phyloP scores from a whole-genome alignment of 2,329 filamentous ascomycete species.

The Penicillium sp. region DNA sequence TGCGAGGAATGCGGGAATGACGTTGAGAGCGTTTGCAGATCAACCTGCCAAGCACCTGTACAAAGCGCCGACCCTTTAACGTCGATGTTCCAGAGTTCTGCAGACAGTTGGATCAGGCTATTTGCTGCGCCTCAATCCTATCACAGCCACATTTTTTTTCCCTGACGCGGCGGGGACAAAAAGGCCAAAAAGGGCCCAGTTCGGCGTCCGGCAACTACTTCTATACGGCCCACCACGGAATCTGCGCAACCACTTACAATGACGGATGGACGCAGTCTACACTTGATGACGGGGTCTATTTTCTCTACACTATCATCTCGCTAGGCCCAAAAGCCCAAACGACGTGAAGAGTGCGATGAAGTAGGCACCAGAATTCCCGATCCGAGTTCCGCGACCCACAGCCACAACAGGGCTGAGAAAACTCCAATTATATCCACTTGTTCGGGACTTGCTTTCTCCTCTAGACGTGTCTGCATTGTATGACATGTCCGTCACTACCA shows the following conservation, averaged over 20 bases:
- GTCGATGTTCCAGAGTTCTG: not conserved
- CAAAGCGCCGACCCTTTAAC: no score
- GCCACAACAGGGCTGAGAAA: slow-evolving; percentile 1
- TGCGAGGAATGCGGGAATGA: slow-evolving; percentile 21
- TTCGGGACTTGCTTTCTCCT: not conserved
- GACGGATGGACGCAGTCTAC: no score
- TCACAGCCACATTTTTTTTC: slow-evolving; percentile 10
- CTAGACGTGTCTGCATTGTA: not conserved
- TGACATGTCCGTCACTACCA: not conserved
- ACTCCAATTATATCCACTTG: slow-evolving; percentile 17
- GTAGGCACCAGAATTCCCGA: slow-evolving; percentile 25
- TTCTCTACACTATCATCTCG: no score
- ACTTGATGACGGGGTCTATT: no score
- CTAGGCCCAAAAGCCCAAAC: no score
- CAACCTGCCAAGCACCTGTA: slow-evolving; percentile 12
- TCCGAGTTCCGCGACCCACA: not conserved
- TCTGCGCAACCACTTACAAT: no score
- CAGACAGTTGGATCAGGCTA: not conserved
- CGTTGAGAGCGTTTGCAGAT: slow-evolving; percentile 19
- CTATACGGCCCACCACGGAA: no score
- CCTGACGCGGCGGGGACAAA: not conserved
- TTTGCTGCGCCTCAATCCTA: slow-evolving; percentile 14
- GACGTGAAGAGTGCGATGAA: not conserved
- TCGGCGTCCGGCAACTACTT: not conserved
- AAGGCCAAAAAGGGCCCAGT: not conserved